phyloP scores from a whole-genome alignment of 169 alveolate species.

The Babesia bovis region DNA sequence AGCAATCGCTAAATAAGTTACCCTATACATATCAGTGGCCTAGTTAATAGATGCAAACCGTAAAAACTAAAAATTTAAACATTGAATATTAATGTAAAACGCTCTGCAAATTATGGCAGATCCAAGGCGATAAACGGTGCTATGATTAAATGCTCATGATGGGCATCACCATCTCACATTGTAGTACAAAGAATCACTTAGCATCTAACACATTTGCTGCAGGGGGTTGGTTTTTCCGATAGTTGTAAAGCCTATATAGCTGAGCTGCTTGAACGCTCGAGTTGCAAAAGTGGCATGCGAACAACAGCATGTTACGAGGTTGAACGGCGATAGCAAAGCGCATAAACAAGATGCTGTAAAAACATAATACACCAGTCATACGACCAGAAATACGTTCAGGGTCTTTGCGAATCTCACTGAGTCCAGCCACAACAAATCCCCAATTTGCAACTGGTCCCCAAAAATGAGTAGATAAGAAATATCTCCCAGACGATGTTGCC shows the following conservation, averaged over 20 bases:
- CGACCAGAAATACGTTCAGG: slow-evolving; percentile 84
- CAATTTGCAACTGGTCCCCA: slow-evolving; percentile 96
- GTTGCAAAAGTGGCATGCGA: slow-evolving; percentile 86
- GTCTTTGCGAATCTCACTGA: slow-evolving; percentile 80
- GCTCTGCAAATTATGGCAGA: too few relatives aligned
- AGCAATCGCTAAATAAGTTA: too few relatives aligned
- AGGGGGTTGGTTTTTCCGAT: not conserved
- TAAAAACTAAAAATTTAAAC: too few relatives aligned
- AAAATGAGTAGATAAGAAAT: slow-evolving; percentile 82
- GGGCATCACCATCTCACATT: too few relatives aligned
- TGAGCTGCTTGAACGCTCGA: slow-evolving; percentile 77
- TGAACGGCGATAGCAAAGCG: slow-evolving; percentile 88
- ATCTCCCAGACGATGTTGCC: slow-evolving; percentile 16
- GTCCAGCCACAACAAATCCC: slow-evolving; percentile 93
- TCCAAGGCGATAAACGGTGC: too few relatives aligned
- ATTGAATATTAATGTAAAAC: too few relatives aligned
- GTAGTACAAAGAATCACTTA: too few relatives aligned
- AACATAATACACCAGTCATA: slow-evolving; percentile 87
- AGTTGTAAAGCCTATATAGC: slow-evolving; percentile 57
- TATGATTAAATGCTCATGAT: too few relatives aligned
- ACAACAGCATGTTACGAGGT: slow-evolving; percentile 84
- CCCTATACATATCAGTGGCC: too few relatives aligned
- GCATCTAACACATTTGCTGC: too few relatives aligned
- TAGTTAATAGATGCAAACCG: too few relatives aligned
- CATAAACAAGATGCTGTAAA: slow-evolving; percentile 88